Evolutionary conservation across 2,329 filamentous ascomycete genomes (phyloP).

Genomic region (Fusarium heterosporum): DNA sequence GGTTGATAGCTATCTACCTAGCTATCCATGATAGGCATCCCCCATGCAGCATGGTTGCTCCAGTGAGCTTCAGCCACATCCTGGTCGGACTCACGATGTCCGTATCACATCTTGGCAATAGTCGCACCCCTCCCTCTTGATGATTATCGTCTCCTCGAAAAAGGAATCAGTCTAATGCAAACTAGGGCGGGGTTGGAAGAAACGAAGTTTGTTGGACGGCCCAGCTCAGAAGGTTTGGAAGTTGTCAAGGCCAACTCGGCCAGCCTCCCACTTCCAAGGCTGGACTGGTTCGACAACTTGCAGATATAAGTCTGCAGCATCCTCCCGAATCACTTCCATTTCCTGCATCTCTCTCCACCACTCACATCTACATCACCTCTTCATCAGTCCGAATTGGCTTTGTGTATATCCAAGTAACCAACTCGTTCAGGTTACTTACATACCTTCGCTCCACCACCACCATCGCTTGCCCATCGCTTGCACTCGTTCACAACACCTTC

Average conservation of each 20-base stretch:
- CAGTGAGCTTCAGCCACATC: conserved; percentile 49
- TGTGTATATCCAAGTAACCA: conserved; percentile 42
- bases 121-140: conserved; percentile 38
- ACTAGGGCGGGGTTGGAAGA: conserved; percentile 37
- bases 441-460: conserved; percentile 42
- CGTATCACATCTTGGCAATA: conserved; percentile 44
- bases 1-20: conserved; percentile 18
- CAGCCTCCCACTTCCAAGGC: conserved; percentile 20
- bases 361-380: conserved; percentile 29
- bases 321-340: conserved; percentile 24
- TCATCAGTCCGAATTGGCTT: conserved; percentile 23
- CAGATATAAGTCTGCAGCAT: conserved; percentile 44
- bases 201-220: conserved; percentile 31
- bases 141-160: conserved; percentile 41
- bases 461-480: conserved; percentile 38
- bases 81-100: conserved; percentile 40
- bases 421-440: conserved; percentile 50
- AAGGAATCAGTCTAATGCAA: conserved; percentile 40
- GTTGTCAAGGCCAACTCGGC: conserved; percentile 38
- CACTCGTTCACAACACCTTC: conserved; percentile 37
- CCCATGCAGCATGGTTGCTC: conserved; percentile 42
- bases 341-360: conserved; percentile 27
- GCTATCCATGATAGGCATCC: conserved; percentile 25
- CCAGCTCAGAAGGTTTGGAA: conserved; percentile 27
- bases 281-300: conserved; percentile 10